Evolutionary conservation across 75 land plant genomes (phyloP), one percentile per base, ranked within the genome.

Genomic region (Pinus albicaulis): DNA sequence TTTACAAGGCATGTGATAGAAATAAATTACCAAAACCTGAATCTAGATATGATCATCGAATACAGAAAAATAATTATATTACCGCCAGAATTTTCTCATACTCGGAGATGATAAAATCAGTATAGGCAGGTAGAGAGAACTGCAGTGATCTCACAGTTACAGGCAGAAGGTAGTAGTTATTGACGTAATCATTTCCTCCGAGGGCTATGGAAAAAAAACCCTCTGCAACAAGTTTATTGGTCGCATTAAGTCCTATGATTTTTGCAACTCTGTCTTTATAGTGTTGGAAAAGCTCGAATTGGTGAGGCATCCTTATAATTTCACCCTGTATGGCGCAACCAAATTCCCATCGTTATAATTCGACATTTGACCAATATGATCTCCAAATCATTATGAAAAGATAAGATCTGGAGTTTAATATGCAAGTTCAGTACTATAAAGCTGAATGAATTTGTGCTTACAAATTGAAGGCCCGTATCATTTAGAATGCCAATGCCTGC

Each of bases 141-240:
- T 93, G 78, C 41, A 82, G 77, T 1, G 90, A 79, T 56, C 89
- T 78, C 5, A 81, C 73, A 0, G 93, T 88, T 69, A 62, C 81
- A 3, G 91, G 84, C 15, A 86, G 71, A 76, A 92, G 68, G 69
- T 77, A 89, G 80, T 94, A 94, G 82, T 94, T 94, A 87, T 90
- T 88, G 56, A 93, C 87, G 69, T 89, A 91, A 77, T 93, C 96
- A 26, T 93, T 93, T 71, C 86, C 85, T 34, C 91, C 91, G 16
- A 89, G 75, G 48, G 82, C 74, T 24, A 89, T 71, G 3, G 86
- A 83, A 5, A 86, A 62, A 0, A 89, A 76, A 0, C 87, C 88
- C 10, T 77, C 57, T 25, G 76, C 80, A 53, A 93, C 84, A 0
- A 89, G 76, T 55, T 44, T 57, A 41, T 63, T 19, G 15, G 90